phyloP scores from a whole-genome alignment of 768 basidiomycete species.

The Tylopilus plumbeoviolaceoides region DNA sequence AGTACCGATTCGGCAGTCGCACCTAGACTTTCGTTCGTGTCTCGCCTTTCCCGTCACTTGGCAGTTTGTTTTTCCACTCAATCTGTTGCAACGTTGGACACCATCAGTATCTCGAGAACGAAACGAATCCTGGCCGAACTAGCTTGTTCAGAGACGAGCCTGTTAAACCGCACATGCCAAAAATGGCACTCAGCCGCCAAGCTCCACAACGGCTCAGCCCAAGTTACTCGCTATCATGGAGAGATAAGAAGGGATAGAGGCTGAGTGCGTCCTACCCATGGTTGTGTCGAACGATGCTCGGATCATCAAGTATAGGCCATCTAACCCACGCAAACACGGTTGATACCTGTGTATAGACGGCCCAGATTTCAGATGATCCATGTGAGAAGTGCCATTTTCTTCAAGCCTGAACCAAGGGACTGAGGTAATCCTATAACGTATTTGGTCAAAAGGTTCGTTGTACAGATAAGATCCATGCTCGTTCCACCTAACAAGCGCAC shows the following conservation, averaged over 20 bases:
- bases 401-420: background rate
- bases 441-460: too few species aligned
- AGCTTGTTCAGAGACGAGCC: background rate
- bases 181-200: background rate
- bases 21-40: background rate
- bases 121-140: constrained; percentile 2
- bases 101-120: background rate
- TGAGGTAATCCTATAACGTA: too few species aligned
- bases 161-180: background rate
- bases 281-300: too few species aligned
- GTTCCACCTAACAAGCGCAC: too few species aligned
- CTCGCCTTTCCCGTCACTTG: background rate
- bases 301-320: too few species aligned
- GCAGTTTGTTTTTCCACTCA: background rate
- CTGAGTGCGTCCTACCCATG: background rate
- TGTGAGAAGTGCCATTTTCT: too few species aligned
- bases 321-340: too few species aligned
- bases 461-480: too few species aligned
- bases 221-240: background rate
- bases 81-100: background rate
- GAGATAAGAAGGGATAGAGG: background rate
- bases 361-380: too few species aligned
- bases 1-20: too few species aligned
- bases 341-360: too few species aligned
- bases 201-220: too few species aligned